Percentiles rank a stretch among this genome's conserved stretches.
These are phyloP conservation scores for Roridomyces roridus DNA, from an alignment of 768 basidiomycete genomes.

Conservation along the genomic window DNA sequence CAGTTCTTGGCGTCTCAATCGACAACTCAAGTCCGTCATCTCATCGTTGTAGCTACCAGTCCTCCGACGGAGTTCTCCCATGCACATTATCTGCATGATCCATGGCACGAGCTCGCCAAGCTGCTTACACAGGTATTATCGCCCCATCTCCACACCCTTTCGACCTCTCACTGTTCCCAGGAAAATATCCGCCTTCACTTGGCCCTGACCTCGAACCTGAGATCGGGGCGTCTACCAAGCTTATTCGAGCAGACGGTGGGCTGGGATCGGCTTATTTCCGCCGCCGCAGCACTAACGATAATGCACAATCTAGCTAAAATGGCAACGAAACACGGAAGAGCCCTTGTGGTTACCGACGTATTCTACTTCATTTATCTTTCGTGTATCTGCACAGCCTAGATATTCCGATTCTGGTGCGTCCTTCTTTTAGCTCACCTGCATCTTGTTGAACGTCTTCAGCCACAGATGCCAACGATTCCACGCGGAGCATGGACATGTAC, in stretches of 20 bases:
- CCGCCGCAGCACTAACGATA: background rate
- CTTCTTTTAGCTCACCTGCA: background rate
- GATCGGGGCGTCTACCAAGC: slow-evolving; percentile 7
- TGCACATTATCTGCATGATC: slow-evolving; percentile 4
- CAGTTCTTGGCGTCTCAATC: slow-evolving; percentile 12
- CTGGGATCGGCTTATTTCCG: background rate
- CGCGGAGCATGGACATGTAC: slow-evolving; percentile 3
- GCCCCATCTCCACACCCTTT: background rate
- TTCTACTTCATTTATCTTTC: slow-evolving; percentile 17
- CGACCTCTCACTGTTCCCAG: background rate
- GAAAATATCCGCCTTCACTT: slow-evolving; percentile 17
- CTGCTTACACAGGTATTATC: slow-evolving; percentile 17
- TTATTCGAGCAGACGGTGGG: slow-evolving; percentile 22
- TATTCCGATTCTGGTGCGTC: slow-evolving; percentile 8
- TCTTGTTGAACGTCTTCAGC: no score
- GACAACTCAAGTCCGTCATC: slow-evolving; percentile 8
- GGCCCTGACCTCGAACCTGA: slow-evolving; percentile 11
- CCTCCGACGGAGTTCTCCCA: slow-evolving; percentile 2
- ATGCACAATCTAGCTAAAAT: slow-evolving; percentile 3
- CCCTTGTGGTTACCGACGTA: slow-evolving; percentile 22
- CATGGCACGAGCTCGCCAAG: slow-evolving; percentile 17
- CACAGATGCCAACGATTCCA: background rate
- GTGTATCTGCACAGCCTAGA: slow-evolving; percentile 8
- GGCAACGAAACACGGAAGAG: slow-evolving; percentile 20
- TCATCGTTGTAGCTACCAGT: slow-evolving; percentile 22